A percentile compares a stretch with the other conserved stretches of the same genome.
phyloP scores from a whole-genome alignment of 208 protist genomes.

The Strigomonas culicis region DNA sequence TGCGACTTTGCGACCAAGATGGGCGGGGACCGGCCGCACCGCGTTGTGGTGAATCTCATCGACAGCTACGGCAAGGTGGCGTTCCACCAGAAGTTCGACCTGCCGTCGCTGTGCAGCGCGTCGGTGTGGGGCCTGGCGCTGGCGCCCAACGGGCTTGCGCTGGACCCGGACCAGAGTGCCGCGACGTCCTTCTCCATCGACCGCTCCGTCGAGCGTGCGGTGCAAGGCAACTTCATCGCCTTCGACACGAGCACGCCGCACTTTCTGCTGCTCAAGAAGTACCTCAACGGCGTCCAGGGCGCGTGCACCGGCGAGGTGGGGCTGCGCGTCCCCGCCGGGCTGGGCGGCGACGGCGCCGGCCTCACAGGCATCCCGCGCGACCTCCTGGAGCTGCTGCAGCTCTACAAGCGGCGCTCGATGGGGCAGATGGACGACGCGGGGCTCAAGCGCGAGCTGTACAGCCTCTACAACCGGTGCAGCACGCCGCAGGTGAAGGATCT shows the following conservation, averaged over 20 bases:
- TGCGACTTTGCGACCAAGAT: conserved; percentile 58
- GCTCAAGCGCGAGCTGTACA: conserved; percentile 31
- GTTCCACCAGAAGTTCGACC: conserved; percentile 69
- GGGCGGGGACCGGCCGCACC: conserved; percentile 35
- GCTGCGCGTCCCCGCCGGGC: conserved; percentile 51
- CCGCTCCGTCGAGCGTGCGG: conserved; percentile 43
- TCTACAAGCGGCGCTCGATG: conserved; percentile 24
- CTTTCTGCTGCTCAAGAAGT: conserved; percentile 58
- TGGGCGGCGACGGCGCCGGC: conserved; percentile 1
- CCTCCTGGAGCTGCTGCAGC: conserved; percentile 36
- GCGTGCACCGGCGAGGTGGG: conserved; percentile 41
- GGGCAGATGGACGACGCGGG: conserved; percentile 31
- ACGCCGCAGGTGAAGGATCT: conserved; percentile 46
- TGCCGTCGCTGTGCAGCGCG: conserved; percentile 44
- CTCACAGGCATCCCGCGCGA: too few species aligned
- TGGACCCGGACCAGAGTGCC: conserved; percentile 39
- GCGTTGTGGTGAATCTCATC: conserved; percentile 54
- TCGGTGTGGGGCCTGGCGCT: conserved; percentile 56
- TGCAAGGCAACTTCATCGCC: conserved; percentile 41
- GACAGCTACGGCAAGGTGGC: conserved; percentile 41
- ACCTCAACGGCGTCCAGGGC: conserved; percentile 39
- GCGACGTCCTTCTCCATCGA: conserved; percentile 48
- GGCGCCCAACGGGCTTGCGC: conserved; percentile 47
- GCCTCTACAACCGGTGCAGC: conserved; percentile 31
- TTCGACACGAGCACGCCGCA: conserved; percentile 56